Percentiles rank a stretch among this genome's conserved stretches.
Evolutionary conservation across 305 asterid species (phyloP).

Genomic region (Plantago coronopus): DNA sequence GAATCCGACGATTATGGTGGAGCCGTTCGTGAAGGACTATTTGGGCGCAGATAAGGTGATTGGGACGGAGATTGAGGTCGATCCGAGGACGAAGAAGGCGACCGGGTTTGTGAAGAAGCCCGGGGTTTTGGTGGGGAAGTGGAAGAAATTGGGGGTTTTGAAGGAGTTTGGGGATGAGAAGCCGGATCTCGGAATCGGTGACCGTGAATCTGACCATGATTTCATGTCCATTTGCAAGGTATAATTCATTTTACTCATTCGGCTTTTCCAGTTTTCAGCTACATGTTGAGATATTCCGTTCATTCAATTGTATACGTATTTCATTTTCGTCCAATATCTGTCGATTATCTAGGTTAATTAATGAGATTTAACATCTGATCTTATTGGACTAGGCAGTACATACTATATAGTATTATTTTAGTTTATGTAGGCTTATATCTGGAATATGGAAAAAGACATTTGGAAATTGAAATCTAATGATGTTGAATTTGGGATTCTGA

Average conservation of each 20-base stretch:
- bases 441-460: not conserved
- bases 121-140: conserved; percentile 86
- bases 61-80: conserved; percentile 94
- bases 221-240: conserved; percentile 98
- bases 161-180: conserved; percentile 83
- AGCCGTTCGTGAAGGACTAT: conserved; percentile 79
- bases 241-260: not conserved
- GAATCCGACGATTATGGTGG: conserved; percentile 92
- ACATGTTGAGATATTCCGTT: no score
- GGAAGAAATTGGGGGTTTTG: conserved; percentile 62
- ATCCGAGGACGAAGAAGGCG: conserved; percentile 79
- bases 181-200: conserved; percentile 87
- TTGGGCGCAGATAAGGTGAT: conserved; percentile 88
- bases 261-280: not conserved
- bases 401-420: no score
- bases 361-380: no score
- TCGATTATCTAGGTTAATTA: no score
- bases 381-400: not conserved
- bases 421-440: not conserved
- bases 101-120: conserved; percentile 84
- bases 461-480: not conserved
- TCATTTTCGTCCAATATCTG: no score
- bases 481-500: not conserved
- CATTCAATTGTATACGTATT: no score
- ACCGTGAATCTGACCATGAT: conserved; percentile 87